Evolutionary conservation across 495 filamentous ascomycete genomes (phyloP), one percentile per base, ranked within the genome.

Genomic region (Annulohypoxylon nitens): DNA sequence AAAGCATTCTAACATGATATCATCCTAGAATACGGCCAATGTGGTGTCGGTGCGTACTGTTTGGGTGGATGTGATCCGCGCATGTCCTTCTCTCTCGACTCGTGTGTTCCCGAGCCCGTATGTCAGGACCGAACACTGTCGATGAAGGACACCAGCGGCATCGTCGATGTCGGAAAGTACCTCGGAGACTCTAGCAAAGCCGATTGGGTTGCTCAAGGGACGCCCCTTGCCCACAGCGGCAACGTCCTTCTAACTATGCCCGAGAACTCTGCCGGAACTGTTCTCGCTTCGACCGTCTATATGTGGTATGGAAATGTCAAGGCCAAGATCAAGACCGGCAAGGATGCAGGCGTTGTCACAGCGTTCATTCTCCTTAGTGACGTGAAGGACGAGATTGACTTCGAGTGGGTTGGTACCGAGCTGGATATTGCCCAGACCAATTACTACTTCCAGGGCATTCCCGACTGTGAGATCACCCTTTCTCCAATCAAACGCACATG

Each of bases 371-470:
- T 98, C 72, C 87, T 98, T 75, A 92, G 90, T 36, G 96, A 98
- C 78, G 92, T 96, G 75, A 97, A 97, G 84, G 96, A 99, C 77
- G 96, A 99, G 80, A 97, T 99, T 77, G 96, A 99, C 81, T 98
- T 92, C 78, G 96, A 99, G 83, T 99, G 90, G 78, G 89, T 99
- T 62, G 96, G 96, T 64, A 86, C 87, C 53, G 92, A 98, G 73
- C 81, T 97, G 77, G 76, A 85, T 18, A 86, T 86, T 58, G 92
- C 91, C 18, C 94, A 99, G 85, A 94, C 93, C 76, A 99, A 99
- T 85, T 99, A 88, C 86, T 99, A 98, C 83, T 97, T 90, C 84
- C 96, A 98, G 81, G 96, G 97, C 70, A 91, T 98, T 73, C 89
- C 93, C 6, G 84, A 97, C 78, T 99, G 95, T 97, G 85, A 84